Evolutionary conservation across 73 alveolate species (phyloP).

Genomic region (Stentor roeselii): DNA sequence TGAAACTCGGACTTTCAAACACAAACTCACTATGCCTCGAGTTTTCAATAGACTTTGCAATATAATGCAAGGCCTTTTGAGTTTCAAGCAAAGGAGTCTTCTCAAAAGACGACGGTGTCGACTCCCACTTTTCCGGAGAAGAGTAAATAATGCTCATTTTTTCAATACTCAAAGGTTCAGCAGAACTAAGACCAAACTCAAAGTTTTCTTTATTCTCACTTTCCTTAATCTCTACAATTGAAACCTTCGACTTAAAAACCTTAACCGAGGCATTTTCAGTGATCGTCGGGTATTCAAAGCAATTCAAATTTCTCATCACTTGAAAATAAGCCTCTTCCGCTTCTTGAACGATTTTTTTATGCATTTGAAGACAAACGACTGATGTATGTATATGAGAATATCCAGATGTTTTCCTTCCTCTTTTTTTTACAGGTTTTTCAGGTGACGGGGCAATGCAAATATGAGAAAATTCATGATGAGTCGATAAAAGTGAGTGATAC

Average conservation of each 20-base stretch:
- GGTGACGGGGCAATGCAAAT: not conserved
- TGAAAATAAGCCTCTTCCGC: conserved; percentile 6
- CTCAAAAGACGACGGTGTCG: not conserved
- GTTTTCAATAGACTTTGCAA: not conserved
- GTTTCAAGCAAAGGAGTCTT: not conserved
- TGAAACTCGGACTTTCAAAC: conserved; percentile 23
- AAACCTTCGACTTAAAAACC: not conserved
- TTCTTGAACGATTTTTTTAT: not conserved
- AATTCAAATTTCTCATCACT: no score
- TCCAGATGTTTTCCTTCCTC: conserved; percentile 24
- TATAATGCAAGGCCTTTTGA: not conserved
- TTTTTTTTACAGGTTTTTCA: not conserved
- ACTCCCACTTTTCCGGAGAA: not conserved
- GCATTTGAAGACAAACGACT: not conserved
- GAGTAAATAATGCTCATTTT: not conserved
- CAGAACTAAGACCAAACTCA: not conserved
- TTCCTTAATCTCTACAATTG: not conserved
- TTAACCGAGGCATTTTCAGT: no score
- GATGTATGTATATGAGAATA: not conserved
- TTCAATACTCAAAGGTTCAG: not conserved
- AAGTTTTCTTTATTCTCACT: not conserved
- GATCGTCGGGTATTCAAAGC: no score
- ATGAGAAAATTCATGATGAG: not conserved
- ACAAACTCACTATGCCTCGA: not conserved
- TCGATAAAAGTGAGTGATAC: not conserved